Evolutionary conservation across 495 filamentous ascomycete genomes (phyloP).

Genomic region (Mytilinidion resinicola): DNA sequence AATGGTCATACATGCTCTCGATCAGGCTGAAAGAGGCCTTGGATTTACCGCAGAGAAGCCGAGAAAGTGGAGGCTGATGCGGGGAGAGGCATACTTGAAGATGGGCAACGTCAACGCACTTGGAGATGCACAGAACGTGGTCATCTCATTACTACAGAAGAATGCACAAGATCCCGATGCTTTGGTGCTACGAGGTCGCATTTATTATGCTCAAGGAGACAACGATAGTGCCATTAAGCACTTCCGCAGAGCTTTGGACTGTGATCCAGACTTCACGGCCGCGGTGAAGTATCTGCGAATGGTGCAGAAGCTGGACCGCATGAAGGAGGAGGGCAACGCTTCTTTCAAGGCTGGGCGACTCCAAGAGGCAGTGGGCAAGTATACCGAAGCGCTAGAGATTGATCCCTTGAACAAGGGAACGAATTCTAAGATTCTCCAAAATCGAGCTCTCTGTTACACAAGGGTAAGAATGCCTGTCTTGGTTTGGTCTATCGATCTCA

Average conservation of each 20-base stretch:
- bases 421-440: conserved; percentile 90
- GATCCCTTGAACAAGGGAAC: conserved; percentile 87
- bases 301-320: conserved; percentile 83
- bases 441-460: conserved; percentile 71
- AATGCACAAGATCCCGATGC: conserved; percentile 93
- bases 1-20: conserved; percentile 86
- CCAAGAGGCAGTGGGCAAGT: conserved; percentile 74
- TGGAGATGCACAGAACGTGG: conserved; percentile 86
- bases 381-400: conserved; percentile 74
- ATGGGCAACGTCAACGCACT: conserved; percentile 85
- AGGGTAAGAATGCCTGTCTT: conserved; percentile 39
- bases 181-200: conserved; percentile 78
- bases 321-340: conserved; percentile 88
- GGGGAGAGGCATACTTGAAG: conserved; percentile 89
- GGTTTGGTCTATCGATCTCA: no score
- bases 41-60: conserved; percentile 68
- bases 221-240: conserved; percentile 92
- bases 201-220: conserved; percentile 84
- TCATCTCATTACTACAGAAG: conserved; percentile 73
- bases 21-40: conserved; percentile 75
- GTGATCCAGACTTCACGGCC: conserved; percentile 85
- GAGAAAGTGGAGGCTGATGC: conserved; percentile 86
- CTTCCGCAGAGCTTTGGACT: conserved; percentile 79
- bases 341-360: conserved; percentile 82
- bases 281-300: conserved; percentile 76